Evolutionary conservation across 1,284 basidiomycete species (phyloP), one percentile per base, ranked within the genome.

Genomic region (Cerioporus squamosus): DNA sequence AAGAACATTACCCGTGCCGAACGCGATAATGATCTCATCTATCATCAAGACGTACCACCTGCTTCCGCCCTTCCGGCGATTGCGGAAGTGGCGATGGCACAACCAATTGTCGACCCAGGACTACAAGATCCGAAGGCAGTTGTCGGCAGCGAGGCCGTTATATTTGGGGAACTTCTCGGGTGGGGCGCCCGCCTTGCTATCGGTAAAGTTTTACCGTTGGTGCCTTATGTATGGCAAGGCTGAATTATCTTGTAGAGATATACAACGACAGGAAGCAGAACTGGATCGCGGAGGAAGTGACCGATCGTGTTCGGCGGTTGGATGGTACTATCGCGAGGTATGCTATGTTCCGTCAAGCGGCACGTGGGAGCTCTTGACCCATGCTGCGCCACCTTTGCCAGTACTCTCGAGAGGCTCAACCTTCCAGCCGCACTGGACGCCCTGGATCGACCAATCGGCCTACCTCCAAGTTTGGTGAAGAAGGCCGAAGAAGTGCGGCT

Each of bases 1-100:
- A 88, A 82, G 45, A 86, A 86, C 38, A 72, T 94, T 20, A 74
- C 79, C 2, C 83, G 93, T 15, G 94, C 96, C 0, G 86, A 91
- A 60, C 85, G 93, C 26, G 97, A 99, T 73, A 99, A 99, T 70
- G 93, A 98, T 72, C 79, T 98, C 5, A 97, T 99, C 51, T 99
- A 99, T 75, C 93, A 98, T 65, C 84, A 94, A 57, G 88, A 93
- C 45, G 83, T 97, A 0, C 95, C 95, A 0, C 78, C 93, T 0
- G 70, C 84, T 1, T 85, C 91, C 2, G 81, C 88, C 26, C 81
- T 98, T 4, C 75, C 89, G 0, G 72, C 82, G 0, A 88, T 98
- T 46, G 75, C 79, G 40, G 86, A 87, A 22, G 86, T 87, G 2
- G 75, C 83, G 4, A 86, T 98, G 75, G 93, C 90, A 31, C 83